Percentiles rank a stretch among this genome's conserved stretches.
Evolutionary conservation across 2,329 filamentous ascomycete genomes (phyloP).

Genomic region (Fusarium humuli): DNA sequence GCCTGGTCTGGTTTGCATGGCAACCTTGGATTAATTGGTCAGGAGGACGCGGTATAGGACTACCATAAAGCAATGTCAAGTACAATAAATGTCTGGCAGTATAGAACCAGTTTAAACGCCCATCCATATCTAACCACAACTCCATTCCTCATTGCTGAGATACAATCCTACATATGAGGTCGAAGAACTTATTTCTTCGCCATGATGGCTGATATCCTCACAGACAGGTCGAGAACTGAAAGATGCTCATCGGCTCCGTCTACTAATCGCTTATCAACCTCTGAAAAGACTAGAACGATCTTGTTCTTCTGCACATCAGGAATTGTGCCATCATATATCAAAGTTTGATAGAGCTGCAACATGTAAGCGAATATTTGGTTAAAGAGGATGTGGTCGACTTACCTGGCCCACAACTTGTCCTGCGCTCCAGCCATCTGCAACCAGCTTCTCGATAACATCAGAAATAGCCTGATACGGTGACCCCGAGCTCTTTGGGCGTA

Average conservation of each 20-base stretch:
- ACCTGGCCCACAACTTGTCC: slow-evolving; percentile 87
- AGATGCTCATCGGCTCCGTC: slow-evolving; percentile 97
- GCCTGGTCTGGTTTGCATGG: slow-evolving; percentile 66
- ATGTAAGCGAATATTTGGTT: slow-evolving; percentile 11
- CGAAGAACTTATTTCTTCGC: slow-evolving; percentile 53
- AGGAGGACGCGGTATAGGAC: slow-evolving; percentile 47
- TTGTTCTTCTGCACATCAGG: slow-evolving; percentile 89
- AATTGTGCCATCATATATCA: slow-evolving; percentile 87
- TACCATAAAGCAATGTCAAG: slow-evolving; percentile 16
- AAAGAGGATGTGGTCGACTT: slow-evolving; percentile 43
- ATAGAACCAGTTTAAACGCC: slow-evolving; percentile 44
- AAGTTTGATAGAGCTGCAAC: slow-evolving; percentile 77
- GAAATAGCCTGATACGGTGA: slow-evolving; percentile 79
- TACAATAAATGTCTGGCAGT: slow-evolving; percentile 31
- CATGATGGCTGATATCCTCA: slow-evolving; percentile 83
- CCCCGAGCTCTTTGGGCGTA: slow-evolving; percentile 76
- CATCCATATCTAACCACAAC: slow-evolving; percentile 40
- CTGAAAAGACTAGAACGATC: slow-evolving; percentile 90
- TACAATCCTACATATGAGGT: slow-evolving; percentile 5
- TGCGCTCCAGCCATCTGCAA: slow-evolving; percentile 97
- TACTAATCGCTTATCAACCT: slow-evolving; percentile 91
- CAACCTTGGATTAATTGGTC: slow-evolving; percentile 63
- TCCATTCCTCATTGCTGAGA: slow-evolving; percentile 34
- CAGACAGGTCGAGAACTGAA: slow-evolving; percentile 84
- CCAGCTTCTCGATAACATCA: slow-evolving; percentile 85